Percentiles rank a stretch among this genome's conserved stretches.
Conservation (phyloP, 352 stramenopile species). For the Thalassiosira exigua region DNA sequence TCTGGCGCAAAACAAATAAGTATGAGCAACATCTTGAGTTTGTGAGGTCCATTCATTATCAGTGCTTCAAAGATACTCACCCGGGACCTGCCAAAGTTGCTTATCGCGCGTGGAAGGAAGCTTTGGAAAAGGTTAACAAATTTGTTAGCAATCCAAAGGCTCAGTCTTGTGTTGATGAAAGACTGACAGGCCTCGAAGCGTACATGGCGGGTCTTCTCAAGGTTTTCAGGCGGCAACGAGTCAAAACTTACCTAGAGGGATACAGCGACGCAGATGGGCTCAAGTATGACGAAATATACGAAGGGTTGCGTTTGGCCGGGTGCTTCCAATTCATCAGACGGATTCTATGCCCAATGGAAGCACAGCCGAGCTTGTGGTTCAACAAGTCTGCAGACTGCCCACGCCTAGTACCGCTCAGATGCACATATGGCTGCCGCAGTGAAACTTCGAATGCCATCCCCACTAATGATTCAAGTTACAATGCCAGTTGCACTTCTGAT, state of each 20-base stretch:
- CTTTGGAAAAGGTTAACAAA: constrained; percentile 4
- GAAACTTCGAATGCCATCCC: too few relatives aligned
- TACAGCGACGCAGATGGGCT: background rate
- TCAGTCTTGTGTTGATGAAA: constrained; percentile 37
- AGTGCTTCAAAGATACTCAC: constrained; percentile 1
- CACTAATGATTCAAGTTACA: too few relatives aligned
- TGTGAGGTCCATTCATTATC: constrained; percentile 4
- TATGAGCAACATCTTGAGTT: background rate
- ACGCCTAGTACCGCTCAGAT: background rate
- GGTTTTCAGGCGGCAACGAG: constrained; percentile 1
- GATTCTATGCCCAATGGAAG: constrained; percentile 6
- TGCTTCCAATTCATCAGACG: background rate
- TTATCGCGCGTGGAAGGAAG: background rate
- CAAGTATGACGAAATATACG: background rate
- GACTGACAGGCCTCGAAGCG: constrained; percentile 9
- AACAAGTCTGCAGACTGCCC: constrained; percentile 6
- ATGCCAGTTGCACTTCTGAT: too few relatives aligned
- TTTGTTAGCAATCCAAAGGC: constrained; percentile 15
- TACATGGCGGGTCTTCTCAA: constrained; percentile 8
- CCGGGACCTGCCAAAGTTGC: background rate
- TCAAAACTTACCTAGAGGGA: background rate
- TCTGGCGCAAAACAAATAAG: constrained; percentile 13
- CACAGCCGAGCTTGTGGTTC: background rate
- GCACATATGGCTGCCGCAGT: too few relatives aligned
- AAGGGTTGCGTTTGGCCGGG: background rate